Evolutionary conservation across 164 flowering plant genomes (phyloP).

Genomic region (Piper betle): DNA sequence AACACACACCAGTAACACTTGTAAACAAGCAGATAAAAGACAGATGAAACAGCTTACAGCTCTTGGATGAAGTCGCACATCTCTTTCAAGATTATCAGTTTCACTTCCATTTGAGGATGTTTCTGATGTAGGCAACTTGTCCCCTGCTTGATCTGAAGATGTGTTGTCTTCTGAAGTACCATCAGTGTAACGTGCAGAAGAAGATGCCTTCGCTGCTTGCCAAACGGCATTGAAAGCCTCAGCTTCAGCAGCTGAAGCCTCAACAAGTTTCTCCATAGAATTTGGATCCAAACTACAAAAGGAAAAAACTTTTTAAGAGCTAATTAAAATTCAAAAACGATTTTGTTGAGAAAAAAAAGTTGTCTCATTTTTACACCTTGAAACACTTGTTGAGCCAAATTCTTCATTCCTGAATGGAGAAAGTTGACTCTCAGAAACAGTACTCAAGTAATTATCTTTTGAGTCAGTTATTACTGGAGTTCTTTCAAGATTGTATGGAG

Average conservation of each 20-base stretch:
- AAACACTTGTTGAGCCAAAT: constrained; percentile 21
- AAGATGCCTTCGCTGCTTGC: constrained; percentile 78
- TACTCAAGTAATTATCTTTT: constrained; percentile 21
- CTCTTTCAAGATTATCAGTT: constrained; percentile 30
- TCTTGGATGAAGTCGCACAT: constrained; percentile 95
- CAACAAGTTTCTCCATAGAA: constrained; percentile 72
- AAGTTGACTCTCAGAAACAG: constrained; percentile 8
- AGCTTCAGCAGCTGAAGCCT: constrained; percentile 96
- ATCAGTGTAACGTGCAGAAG: constrained; percentile 35
- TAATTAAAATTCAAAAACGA: not conserved
- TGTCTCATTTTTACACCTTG: constrained; percentile 34
- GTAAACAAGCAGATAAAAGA: not conserved
- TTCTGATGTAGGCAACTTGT: constrained; percentile 42
- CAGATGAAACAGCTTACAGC: constrained; percentile 47
- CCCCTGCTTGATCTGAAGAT: constrained; percentile 35
- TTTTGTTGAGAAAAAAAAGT: not conserved
- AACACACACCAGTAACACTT: not conserved
- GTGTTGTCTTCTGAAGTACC: constrained; percentile 10
- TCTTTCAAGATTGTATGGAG: constrained; percentile 44
- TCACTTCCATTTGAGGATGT: constrained; percentile 69
- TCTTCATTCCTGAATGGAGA: constrained; percentile 25
- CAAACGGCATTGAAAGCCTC: constrained; percentile 86
- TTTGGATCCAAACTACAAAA: constrained; percentile 46
- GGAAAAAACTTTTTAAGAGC: not conserved
- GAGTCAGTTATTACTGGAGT: constrained; percentile 28